Evolutionary conservation across 441 rosid species (phyloP).

Genomic region (Corymbia calophylla): DNA sequence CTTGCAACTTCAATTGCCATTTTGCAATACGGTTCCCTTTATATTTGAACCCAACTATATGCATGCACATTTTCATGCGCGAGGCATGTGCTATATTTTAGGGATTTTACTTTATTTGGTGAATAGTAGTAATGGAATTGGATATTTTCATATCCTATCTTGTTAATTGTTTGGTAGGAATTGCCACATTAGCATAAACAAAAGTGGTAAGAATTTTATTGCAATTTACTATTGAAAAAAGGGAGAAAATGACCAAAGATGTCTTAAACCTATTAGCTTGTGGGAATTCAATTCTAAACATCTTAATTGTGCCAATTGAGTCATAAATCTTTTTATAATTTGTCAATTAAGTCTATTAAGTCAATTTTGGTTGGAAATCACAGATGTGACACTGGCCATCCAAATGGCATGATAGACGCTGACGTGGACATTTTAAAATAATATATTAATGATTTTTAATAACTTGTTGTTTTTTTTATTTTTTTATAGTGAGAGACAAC

Average conservation of each 20-base stretch:
- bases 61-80: background rate
- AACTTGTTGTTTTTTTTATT: too few species aligned
- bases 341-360: background rate
- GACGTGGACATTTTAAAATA: too few species aligned
- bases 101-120: background rate
- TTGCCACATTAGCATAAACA: background rate
- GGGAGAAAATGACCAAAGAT: background rate
- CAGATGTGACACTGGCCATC: background rate
- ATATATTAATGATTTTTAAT: background rate
- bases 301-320: fast-evolving
- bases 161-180: background rate
- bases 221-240: background rate
- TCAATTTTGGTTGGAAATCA: background rate
- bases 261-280: too few species aligned
- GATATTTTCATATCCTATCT: background rate
- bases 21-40: too few species aligned
- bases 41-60: background rate
- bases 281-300: too few species aligned
- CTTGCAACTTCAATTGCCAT: too few species aligned
- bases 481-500: background rate
- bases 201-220: background rate
- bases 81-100: background rate
- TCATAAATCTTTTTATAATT: too few species aligned
- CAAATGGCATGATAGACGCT: background rate
- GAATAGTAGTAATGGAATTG: background rate